Conservation (phyloP, 106 monocot species). For the Apostasia ramifera region DNA sequence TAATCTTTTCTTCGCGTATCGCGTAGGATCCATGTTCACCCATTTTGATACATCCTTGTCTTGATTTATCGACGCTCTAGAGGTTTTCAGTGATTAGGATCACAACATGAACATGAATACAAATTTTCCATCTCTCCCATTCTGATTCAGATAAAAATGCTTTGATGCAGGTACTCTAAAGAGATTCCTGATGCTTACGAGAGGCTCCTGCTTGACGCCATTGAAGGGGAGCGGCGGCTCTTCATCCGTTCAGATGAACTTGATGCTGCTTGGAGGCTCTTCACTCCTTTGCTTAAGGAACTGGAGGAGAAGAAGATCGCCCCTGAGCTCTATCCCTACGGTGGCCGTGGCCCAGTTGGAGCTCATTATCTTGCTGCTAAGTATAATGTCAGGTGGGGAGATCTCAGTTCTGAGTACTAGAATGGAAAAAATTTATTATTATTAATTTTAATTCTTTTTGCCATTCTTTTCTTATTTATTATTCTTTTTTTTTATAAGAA, state of each 20-base stretch:
- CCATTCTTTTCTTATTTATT: no score
- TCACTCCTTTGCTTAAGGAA: constrained; percentile 78
- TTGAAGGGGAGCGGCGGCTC: constrained; percentile 86
- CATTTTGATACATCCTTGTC: no score
- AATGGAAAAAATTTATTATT: background rate
- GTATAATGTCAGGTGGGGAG: constrained; percentile 85
- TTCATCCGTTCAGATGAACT: constrained; percentile 93
- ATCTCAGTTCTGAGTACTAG: constrained; percentile 50
- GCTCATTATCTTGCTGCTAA: constrained; percentile 89
- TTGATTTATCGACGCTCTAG: no score
- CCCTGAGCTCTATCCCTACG: constrained; percentile 90
- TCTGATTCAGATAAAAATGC: background rate
- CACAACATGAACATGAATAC: no score
- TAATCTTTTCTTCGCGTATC: no score
- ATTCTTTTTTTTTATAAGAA: no score
- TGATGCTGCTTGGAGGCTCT: constrained; percentile 91
- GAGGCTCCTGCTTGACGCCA: constrained; percentile 82
- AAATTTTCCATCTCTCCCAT: background rate
- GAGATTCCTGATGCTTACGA: constrained; percentile 98
- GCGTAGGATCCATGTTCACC: no score
- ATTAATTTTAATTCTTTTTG: no score
- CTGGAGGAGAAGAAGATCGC: constrained; percentile 78
- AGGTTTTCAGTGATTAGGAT: no score
- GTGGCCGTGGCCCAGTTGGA: constrained; percentile 78
- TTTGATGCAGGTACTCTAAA: constrained; percentile 54